Evolutionary conservation across 768 basidiomycete genomes (phyloP), one percentile per base, ranked within the genome.

Genomic region (Leucocoprinus leucothites): DNA sequence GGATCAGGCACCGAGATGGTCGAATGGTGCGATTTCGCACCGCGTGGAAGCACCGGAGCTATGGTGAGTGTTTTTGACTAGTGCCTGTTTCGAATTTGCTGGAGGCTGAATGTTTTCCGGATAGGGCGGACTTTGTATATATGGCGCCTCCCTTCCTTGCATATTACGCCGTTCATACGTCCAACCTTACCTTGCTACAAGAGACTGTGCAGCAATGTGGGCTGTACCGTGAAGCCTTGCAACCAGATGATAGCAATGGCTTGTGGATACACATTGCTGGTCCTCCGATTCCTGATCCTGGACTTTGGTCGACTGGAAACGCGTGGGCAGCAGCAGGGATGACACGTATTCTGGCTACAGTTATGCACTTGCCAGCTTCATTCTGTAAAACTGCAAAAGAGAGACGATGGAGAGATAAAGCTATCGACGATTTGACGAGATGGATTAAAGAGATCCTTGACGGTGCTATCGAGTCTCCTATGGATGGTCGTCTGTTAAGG

Each of bases 281-380:
- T 0, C 74, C 75, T 14, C 54, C 63, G n/a, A 64, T 59, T 44
- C 34, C 56, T 19, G 78, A 80, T 48, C 61, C 68, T 0, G 77
- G 77, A 1, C 55, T 78, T 1, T 80, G 78, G 78, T 73, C 74
- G 0, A 78, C 77, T 41, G 82, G 83, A 2, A 90, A 89, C 59
- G 86, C 73, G 0, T 89, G 89, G 89, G 87, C 86, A 0, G 85
- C 85, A 1, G 81, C 80, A 0, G 54, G 54, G 36, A 84, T 85
- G 76, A 67, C 82, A 24, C 76, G 87, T 5, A 83, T 89, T 3
- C 67, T 80, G 26, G 77, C 77, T 21, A 75, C 77, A 0, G 62
- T 79, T 8, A 60, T 74, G 38, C 75, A 76, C 54, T 71, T 77
- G 0, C 73, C 75, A 9, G 13, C 22, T 14, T 35, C 48, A 7